Base-by-base conservation (phyloP, 2,329 filamentous ascomycete genomes). In the Penicillium sp. region DNA sequence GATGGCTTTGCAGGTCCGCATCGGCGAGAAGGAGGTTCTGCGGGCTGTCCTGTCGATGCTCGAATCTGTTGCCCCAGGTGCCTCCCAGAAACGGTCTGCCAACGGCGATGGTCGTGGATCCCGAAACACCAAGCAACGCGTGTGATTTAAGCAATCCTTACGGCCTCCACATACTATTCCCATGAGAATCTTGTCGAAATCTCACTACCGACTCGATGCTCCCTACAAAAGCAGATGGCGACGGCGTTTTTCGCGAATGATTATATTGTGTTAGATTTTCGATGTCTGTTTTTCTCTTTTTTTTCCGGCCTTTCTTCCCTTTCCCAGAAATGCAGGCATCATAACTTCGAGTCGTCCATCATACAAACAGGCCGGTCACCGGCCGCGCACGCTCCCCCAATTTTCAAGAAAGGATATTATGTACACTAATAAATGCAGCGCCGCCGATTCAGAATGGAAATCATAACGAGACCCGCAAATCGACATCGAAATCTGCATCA, bases 1-100 rank as follows among this genome's bases (percentile, higher is more conserved):
- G 44, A 89, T 90, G 86, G 90, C 90, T 0, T 67, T 86, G 22
- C 77, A 83, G 50, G 88, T 92, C 35, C 83, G 90, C 57, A 74
- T 87, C 3, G 90, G 90, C 14, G 90, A 93, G 74, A 91, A 91
- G 71, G 80, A 81, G 63, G 77, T 93, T 6, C 69, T 92, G 24
- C 74, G 79, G 54, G 80, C 85, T 66, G 79, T 86, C 1, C 78
- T 82, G 57, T 63, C 59, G 48, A 73, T 71, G 61, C 69, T 79
- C 33, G 63, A 69, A 50, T 56, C 65, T 8, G 61, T 68, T 50
- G 58, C 69, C 31, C 56, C 56, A 16, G 56, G 53, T 7, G 62
- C 58, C 16, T 66, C 68, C 13, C 50, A 67, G 27, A 77, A 77
- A 57, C 68, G 74, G 43, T 58, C 63, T 46, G 67, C 67, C 35